phyloP scores from a whole-genome alignment of 768 basidiomycete genomes.

The Grammothele lineata region DNA sequence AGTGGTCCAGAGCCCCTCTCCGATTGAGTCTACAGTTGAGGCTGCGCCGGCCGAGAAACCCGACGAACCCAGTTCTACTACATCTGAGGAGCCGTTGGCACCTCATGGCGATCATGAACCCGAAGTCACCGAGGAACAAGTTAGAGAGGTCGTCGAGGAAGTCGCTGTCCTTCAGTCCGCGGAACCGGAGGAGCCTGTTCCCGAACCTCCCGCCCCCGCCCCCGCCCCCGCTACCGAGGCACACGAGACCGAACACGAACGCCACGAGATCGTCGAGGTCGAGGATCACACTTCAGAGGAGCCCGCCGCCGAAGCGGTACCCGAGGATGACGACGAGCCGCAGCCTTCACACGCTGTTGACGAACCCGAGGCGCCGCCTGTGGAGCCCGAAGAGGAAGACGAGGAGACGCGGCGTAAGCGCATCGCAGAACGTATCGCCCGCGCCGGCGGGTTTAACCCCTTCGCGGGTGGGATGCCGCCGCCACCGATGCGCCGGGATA shows the following conservation, averaged over 20 bases:
- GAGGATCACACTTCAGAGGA: neutral
- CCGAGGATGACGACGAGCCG: neutral
- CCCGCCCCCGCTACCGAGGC: too few relatives aligned
- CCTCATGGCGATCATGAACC: conserved; percentile 16
- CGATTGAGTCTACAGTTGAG: conserved; percentile 7
- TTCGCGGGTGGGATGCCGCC: conserved; percentile 31
- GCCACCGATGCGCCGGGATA: conserved; percentile 19
- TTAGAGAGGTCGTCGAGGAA: conserved; percentile 4
- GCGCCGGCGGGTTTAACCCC: conserved; percentile 61
- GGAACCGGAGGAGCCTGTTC: neutral
- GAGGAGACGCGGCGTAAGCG: conserved; percentile 51
- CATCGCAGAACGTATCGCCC: conserved; percentile 55
- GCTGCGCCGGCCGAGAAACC: conserved; percentile 1
- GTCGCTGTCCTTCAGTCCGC: neutral
- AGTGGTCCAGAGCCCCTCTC: conserved; percentile 23
- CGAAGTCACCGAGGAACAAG: conserved; percentile 7
- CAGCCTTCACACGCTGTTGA: neutral
- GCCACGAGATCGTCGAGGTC: too few relatives aligned
- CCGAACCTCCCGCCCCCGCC: neutral
- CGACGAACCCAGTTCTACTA: conserved; percentile 4
- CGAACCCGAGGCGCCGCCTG: neutral
- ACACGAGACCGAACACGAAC: too few relatives aligned
- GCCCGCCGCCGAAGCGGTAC: neutral
- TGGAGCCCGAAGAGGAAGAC: conserved; percentile 38
- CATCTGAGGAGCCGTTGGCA: conserved; percentile 9